A percentile compares a stretch with the other conserved stretches of the same genome.
phyloP scores from a whole-genome alignment of 192 early-diverging fungal genomes.

The Spinellus fusiger region DNA sequence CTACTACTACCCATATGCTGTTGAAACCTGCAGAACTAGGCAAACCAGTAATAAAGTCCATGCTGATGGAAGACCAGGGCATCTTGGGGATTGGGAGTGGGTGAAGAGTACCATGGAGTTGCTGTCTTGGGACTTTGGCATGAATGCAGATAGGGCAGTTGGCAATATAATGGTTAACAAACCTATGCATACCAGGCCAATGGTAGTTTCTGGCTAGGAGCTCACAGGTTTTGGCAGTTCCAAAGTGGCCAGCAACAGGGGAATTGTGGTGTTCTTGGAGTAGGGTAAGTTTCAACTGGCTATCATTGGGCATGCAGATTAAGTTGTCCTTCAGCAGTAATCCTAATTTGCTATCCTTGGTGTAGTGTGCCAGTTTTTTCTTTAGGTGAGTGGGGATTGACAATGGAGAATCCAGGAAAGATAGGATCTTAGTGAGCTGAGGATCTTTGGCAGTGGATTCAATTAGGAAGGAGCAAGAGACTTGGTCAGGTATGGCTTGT shows the following conservation, averaged over 20 bases:
- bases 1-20: slow-evolving; percentile 40
- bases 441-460: not conserved
- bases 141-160: slow-evolving; percentile 27
- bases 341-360: not conserved
- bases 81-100: slow-evolving; percentile 13
- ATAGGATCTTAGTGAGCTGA: not conserved
- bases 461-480: not conserved
- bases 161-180: slow-evolving; percentile 30
- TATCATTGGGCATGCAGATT: slow-evolving; percentile 21
- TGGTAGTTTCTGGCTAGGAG: slow-evolving; percentile 18
- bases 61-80: slow-evolving; percentile 35
- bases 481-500: not conserved
- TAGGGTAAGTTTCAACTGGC: slow-evolving; percentile 1
- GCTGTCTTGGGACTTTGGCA: slow-evolving; percentile 23
- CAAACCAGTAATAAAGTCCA: slow-evolving; percentile 39
- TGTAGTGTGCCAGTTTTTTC: not conserved
- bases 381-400: not conserved
- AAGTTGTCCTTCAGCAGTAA: slow-evolving; percentile 14
- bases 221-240: slow-evolving; percentile 31
- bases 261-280: slow-evolving; percentile 27
- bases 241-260: slow-evolving; percentile 28
- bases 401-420: not conserved
- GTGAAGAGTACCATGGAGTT: slow-evolving; percentile 32
- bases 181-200: slow-evolving; percentile 32
- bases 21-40: slow-evolving; percentile 13